Base-by-base conservation (phyloP, 2,329 filamentous ascomycete genomes). In the Sclerotinia minor region DNA sequence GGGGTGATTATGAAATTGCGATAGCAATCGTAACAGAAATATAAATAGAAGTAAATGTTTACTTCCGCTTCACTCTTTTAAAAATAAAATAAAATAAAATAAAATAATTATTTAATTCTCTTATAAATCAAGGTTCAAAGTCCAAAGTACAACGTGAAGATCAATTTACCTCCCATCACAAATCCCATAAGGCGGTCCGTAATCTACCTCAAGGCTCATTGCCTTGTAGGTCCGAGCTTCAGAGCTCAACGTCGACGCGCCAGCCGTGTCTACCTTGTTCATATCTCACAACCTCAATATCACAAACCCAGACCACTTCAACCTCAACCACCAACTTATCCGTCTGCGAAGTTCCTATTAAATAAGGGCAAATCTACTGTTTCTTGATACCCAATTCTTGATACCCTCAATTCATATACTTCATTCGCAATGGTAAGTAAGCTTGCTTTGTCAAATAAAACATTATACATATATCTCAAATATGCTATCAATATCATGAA, bases 161-260 rank as follows among this genome's bases (percentile, higher is more conserved):
- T 17, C 32, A 17, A 15, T 57, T 7, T 26, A 26, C 24, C 26
- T 38, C 24, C 4, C 19, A 5, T 64, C 19, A 9, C 47, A 29
- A 17, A 17, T 21, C 26, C 15, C 38, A 47, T 26, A 26, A 38
- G 38, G 38, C 15, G 38, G 38, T 41, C 38, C 38, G 38, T 41
- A 41, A 38, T n/a, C 19, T 50, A n/a, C n/a, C n/a, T n/a, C n/a
- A n/a, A n/a, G n/a, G n/a, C n/a, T n/a, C n/a, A n/a, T n/a, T 74
- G 73, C 73, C 74, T 75, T 41, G 44, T 49, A 72, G 72, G 75
- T 73, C 76, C 75, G 72, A 77, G 76, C 76, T 77, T 73, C 71
- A 71, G 60, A 69, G 65, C 54, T 68, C 32, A 50, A 50, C 66
- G 55, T 64, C 54, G 70, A 75, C 74, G 73, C 74, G 75, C 69